A percentile compares a stretch with the other conserved stretches of the same genome.
These are phyloP conservation scores for Tympanopsis confertula DNA, from an alignment of 2,329 filamentous ascomycete species.

Conservation along the genomic window DNA sequence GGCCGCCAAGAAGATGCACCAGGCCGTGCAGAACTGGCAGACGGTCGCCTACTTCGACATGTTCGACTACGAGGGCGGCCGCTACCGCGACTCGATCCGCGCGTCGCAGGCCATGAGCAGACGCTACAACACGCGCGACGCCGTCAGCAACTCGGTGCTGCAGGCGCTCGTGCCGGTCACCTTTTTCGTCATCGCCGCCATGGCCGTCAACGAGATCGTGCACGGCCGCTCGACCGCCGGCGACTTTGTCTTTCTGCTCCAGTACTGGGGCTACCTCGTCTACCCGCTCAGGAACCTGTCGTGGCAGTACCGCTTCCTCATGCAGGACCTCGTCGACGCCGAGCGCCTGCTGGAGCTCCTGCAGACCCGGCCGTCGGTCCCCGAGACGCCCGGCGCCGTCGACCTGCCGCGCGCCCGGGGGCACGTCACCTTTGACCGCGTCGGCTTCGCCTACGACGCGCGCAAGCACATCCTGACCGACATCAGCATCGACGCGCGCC, in stretches of 20 bases:
- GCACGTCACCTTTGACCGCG: slow-evolving; percentile 38
- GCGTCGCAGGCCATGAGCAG: slow-evolving; percentile 9
- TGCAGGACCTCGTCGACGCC: slow-evolving; percentile 46
- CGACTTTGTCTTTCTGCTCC: slow-evolving; percentile 51
- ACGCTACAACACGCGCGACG: slow-evolving; percentile 8
- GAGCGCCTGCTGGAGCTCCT: slow-evolving; percentile 48
- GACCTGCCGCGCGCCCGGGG: slow-evolving; percentile 31
- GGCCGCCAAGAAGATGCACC: slow-evolving; percentile 40
- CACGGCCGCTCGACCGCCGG: slow-evolving; percentile 37
- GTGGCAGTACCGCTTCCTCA: slow-evolving; percentile 5
- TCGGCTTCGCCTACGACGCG: slow-evolving; percentile 41
- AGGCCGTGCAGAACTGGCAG: slow-evolving; percentile 47
- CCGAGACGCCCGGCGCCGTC: slow-evolving; percentile 30
- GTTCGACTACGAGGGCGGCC: slow-evolving; percentile 14
- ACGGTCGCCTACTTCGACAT: slow-evolving; percentile 36
- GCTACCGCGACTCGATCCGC: slow-evolving; percentile 13
- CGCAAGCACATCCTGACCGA: slow-evolving; percentile 36
- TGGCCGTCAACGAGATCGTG: slow-evolving; percentile 40
- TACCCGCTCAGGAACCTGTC: slow-evolving; percentile 23
- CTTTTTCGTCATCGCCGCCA: slow-evolving; percentile 29
- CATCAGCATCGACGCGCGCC: slow-evolving; percentile 32
- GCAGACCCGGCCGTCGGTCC: slow-evolving; percentile 41
- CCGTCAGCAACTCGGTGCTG: slow-evolving; percentile 15
- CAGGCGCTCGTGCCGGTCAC: slow-evolving; percentile 24
- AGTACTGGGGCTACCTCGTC: slow-evolving; percentile 44